A percentile compares a stretch with the other conserved stretches of the same genome.
phyloP scores from a whole-genome alignment of 2,329 filamentous ascomycete genomes.

The Didymellaceae sp. region DNA sequence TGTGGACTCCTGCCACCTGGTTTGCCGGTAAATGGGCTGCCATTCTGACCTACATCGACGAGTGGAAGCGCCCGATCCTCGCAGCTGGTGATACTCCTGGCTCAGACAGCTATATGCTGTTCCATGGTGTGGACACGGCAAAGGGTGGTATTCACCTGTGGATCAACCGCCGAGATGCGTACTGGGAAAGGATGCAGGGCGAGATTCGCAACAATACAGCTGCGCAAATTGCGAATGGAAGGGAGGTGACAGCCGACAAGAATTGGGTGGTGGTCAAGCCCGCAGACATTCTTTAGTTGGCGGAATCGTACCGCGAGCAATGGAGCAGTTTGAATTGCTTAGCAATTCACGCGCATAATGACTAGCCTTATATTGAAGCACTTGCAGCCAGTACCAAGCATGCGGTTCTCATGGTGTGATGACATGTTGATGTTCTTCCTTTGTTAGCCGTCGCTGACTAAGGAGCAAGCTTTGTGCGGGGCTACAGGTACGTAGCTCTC shows the following conservation, averaged over 20 bases:
- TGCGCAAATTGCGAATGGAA: slow-evolving; percentile 34
- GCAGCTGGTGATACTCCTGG: slow-evolving; percentile 40
- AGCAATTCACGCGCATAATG: no score
- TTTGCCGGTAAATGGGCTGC: slow-evolving; percentile 42
- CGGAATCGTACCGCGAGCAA: no score
- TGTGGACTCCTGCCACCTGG: slow-evolving; percentile 43
- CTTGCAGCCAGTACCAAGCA: no score
- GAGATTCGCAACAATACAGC: slow-evolving; percentile 33
- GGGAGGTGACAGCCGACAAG: slow-evolving; percentile 39
- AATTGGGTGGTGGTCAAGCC: slow-evolving; percentile 41
- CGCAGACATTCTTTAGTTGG: slow-evolving; percentile 35
- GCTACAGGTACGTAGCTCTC: no score
- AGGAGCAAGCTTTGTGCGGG: no score
- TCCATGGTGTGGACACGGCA: slow-evolving; percentile 37
- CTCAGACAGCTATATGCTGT: slow-evolving; percentile 41
- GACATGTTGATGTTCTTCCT: no score
- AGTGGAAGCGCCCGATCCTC: slow-evolving; percentile 40
- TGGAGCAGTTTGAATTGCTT: no score
- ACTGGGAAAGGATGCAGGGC: slow-evolving; percentile 27
- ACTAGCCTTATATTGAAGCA: no score
- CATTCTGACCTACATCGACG: slow-evolving; percentile 39
- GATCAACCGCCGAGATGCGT: slow-evolving; percentile 34
- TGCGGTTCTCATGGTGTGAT: no score
- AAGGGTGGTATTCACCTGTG: slow-evolving; percentile 42
- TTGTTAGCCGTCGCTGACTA: no score